Conservation (phyloP, 225 moss, liverwort and hornwort species). For the Pseudisothecium myosuroides region DNA sequence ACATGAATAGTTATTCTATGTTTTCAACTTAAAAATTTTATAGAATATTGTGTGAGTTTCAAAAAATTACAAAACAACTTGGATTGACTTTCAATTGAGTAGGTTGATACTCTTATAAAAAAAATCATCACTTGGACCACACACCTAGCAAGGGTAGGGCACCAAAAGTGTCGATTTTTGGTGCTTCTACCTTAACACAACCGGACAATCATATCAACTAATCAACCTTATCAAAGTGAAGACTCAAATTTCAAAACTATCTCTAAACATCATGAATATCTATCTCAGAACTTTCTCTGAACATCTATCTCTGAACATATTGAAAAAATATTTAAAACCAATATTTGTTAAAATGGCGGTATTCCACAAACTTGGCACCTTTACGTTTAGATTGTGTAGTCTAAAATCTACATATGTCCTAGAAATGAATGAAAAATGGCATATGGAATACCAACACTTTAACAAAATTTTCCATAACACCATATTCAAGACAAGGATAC, state of each 20-base stretch:
- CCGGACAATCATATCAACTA: background rate
- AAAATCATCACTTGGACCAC: background rate
- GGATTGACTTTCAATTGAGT: background rate
- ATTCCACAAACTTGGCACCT: too few species aligned
- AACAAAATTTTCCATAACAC: too few species aligned
- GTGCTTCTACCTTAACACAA: background rate
- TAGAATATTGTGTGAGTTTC: background rate
- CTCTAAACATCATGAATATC: background rate
- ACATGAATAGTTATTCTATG: fast-evolving
- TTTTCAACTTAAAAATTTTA: too few species aligned
- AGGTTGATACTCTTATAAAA: background rate
- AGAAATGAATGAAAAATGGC: too few species aligned
- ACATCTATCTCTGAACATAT: background rate
- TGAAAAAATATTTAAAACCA: background rate
- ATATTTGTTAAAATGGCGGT: too few species aligned
- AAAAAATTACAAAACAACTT: fast-evolving
- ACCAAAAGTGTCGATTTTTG: fast-evolving
- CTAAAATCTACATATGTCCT: too few species aligned
- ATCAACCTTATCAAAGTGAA: background rate
- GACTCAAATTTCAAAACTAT: background rate
- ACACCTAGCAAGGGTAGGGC: fast-evolving
- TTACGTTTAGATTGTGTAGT: too few species aligned
- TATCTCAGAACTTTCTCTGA: background rate
- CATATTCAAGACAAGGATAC: background rate
- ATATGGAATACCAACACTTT: too few species aligned